phyloP scores from a whole-genome alignment of 2,329 filamentous ascomycete genomes.

The Fusarium cyanostomum region DNA sequence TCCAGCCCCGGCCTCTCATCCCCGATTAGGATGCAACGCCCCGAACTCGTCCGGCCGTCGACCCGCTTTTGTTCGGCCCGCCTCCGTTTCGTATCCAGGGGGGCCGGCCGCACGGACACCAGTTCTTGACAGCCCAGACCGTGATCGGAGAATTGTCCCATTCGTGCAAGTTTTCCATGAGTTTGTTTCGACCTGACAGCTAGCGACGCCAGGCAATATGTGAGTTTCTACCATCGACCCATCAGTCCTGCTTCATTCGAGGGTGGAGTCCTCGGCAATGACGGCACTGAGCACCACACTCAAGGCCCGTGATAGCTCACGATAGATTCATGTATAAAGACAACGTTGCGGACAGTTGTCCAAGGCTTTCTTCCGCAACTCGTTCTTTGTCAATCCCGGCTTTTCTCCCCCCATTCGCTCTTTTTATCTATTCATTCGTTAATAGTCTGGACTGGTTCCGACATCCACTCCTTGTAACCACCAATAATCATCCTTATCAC shows the following conservation, averaged over 20 bases:
- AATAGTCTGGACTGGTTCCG: conserved; percentile 31
- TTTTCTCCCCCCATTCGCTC: conserved; percentile 13
- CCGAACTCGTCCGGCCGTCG: not conserved
- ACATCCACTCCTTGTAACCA: conserved; percentile 28
- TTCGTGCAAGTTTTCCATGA: conserved; percentile 32
- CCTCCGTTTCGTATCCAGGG: conserved; percentile 15
- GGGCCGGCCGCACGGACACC: not conserved
- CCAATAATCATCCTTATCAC: not conserved
- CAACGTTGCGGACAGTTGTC: not conserved
- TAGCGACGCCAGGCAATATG: not conserved
- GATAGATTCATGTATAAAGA: conserved; percentile 37
- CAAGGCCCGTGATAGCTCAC: not conserved
- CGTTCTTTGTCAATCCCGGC: conserved; percentile 23
- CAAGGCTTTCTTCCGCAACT: not conserved
- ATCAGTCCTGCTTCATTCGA: conserved; percentile 15
- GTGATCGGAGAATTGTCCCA: conserved; percentile 35
- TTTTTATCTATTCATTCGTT: conserved; percentile 35
- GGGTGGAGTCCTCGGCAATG: conserved; percentile 6
- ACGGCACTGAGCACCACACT: conserved; percentile 7
- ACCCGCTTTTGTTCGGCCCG: conserved; percentile 13
- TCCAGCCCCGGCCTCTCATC: conserved; percentile 4
- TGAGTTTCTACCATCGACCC: conserved; percentile 10
- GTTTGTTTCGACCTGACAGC: not conserved
- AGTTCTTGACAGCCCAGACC: not conserved
- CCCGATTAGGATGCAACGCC: conserved; percentile 5